Percentiles rank a stretch among this genome's conserved stretches.
Evolutionary conservation across 768 basidiomycete species (phyloP).

Genomic region (Agrocybe pediades): DNA sequence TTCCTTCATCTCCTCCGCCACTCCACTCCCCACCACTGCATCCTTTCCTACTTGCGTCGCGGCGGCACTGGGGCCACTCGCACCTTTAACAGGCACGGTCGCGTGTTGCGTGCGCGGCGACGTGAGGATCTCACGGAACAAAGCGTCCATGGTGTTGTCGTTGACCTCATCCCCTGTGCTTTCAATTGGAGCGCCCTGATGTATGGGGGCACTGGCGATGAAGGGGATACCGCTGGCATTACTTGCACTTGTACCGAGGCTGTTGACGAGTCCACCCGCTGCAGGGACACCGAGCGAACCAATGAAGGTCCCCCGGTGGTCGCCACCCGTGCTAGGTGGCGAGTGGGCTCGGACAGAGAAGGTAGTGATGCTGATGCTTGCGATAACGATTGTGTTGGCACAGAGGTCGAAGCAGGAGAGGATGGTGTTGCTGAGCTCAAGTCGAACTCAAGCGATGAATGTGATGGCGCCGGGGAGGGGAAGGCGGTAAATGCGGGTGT

Average conservation of each 20-base stretch:
- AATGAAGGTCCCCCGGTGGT: constrained; percentile 59
- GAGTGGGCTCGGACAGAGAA: constrained; percentile 66
- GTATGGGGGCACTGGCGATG: constrained; percentile 20
- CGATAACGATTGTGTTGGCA: constrained; percentile 28
- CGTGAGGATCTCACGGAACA: constrained; percentile 71
- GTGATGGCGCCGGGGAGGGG: constrained; percentile 45
- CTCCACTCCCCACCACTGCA: constrained; percentile 8
- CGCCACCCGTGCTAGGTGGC: constrained; percentile 99
- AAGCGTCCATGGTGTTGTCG: constrained; percentile 66
- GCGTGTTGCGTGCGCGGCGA: constrained; percentile 38
- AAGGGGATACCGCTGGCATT: constrained; percentile 13
- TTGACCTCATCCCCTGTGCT: constrained; percentile 38
- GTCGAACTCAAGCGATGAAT: constrained; percentile 37
- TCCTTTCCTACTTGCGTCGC: constrained; percentile 21
- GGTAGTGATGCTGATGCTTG: constrained; percentile 21
- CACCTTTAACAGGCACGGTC: constrained; percentile 19
- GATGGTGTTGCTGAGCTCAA: constrained; percentile 19
- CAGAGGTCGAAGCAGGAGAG: constrained; percentile 24
- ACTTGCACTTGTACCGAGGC: constrained; percentile 23
- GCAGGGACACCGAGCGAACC: constrained; percentile 74
- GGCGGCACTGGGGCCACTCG: constrained; percentile 14
- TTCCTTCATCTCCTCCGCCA: constrained; percentile 6
- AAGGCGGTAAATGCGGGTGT: constrained; percentile 26
- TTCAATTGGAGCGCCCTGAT: constrained; percentile 24
- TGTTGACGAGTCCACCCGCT: constrained; percentile 71